Percentiles rank a stretch among this genome's conserved stretches.
These are phyloP conservation scores for Kwoniella pini DNA, from an alignment of 768 basidiomycete genomes.

Conservation along the genomic window DNA sequence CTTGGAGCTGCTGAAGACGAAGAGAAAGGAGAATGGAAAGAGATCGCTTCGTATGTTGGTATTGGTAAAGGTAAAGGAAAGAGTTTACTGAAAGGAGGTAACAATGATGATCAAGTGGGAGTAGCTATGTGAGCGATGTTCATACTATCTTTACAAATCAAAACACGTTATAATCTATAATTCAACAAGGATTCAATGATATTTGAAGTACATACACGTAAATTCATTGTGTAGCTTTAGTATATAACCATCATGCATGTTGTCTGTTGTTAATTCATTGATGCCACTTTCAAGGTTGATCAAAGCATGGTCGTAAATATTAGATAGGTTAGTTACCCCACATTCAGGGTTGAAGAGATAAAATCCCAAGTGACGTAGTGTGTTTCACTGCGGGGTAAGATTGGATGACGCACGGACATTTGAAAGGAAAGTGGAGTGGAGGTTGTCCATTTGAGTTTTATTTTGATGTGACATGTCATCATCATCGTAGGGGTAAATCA, in stretches of 20 bases:
- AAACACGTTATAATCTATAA: too few species aligned
- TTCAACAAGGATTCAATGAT: too few species aligned
- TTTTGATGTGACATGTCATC: slow-evolving; percentile 13
- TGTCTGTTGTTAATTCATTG: not conserved
- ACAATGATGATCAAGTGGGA: slow-evolving; percentile 1
- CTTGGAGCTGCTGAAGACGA: not conserved
- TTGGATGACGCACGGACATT: slow-evolving; percentile 18
- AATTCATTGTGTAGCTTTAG: slow-evolving; percentile 8
- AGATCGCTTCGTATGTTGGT: slow-evolving; percentile 12
- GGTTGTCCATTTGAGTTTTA: slow-evolving; percentile 6
- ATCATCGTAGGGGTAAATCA: not conserved
- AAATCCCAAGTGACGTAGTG: not conserved
- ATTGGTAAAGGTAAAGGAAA: not conserved
- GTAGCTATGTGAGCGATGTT: slow-evolving; percentile 2
- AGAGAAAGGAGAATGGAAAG: slow-evolving; percentile 10
- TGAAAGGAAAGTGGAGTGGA: slow-evolving; percentile 6
- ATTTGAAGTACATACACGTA: too few species aligned
- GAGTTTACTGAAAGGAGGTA: not conserved
- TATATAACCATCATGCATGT: not conserved
- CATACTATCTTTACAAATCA: too few species aligned
- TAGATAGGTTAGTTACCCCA: too few species aligned
- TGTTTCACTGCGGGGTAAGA: not conserved
- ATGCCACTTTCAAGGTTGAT: too few species aligned
- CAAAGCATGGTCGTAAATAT: too few species aligned
- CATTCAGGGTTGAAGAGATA: too few species aligned